Evolutionary conservation across 2,329 filamentous ascomycete species (phyloP), one percentile per base, ranked within the genome.

Genomic region (Byssothecium circinans): DNA sequence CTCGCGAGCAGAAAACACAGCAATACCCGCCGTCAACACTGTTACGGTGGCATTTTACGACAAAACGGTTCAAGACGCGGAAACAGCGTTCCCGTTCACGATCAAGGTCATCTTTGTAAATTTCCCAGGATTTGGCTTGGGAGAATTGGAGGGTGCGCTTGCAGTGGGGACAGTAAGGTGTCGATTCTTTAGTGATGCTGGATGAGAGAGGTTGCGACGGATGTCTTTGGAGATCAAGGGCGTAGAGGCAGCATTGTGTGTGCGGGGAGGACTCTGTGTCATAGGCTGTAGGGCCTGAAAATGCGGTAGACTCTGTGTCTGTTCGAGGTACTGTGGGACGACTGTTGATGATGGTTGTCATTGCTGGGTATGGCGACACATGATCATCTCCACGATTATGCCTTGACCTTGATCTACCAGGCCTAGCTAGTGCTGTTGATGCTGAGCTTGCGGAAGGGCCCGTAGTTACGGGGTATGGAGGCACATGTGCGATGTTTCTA

Each of bases 111-210:
- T 58, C 56, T 42, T 69, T 70, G 40, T 54, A 52, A 3, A 70
- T 54, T 41, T 70, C 68, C 68, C 68, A 70, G 1, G 68, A 65
- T 46, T 62, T 68, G 4, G 63, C 64, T 7, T 64, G 58, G 2
- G 66, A 67, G 10, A 70, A 65, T 40, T 68, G 56, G 2, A 70
- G 41, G 0, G 50, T 53, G 14, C 60, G 56, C 27, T 50, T 55
- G 43, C 68, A 70, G 35, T 68, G 53, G 8, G 68, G 66, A 35
- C 68, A 70, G 20, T 58, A 61, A 2, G 68, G 65, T 18, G 49
- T 53, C 2, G 50, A 34, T 1, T 57, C 58, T 3, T 54, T 57
- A 1, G 55, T 63, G 27, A 69, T 62, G 49, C 44, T 61, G 14
- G 54, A 34, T 10, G 61, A 50, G 10, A 70, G 58, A 8, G 56